Conservation (phyloP, 83 land plant genomes). For the Isoetes engelmannii region DNA sequence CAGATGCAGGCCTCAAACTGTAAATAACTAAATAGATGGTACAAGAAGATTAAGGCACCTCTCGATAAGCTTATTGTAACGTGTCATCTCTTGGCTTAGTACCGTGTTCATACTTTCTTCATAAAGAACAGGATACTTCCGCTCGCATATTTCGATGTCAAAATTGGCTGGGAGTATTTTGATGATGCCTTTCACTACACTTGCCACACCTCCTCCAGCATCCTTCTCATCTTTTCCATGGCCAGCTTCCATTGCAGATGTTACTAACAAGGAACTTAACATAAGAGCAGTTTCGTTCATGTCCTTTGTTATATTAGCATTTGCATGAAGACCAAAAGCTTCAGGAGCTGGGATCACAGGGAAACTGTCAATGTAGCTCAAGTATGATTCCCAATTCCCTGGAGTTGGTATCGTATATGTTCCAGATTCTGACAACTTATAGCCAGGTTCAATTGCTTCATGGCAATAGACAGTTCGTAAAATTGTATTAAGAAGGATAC, state of each 20-base stretch:
- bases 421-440: constrained; percentile 35
- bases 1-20: background rate
- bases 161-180: constrained; percentile 31
- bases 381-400: constrained; percentile 24
- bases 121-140: constrained; percentile 37
- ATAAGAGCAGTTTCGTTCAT: constrained; percentile 35
- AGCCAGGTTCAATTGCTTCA: constrained; percentile 29
- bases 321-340: constrained; percentile 39
- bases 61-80: constrained; percentile 39
- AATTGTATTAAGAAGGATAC: constrained; percentile 28
- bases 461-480: constrained; percentile 27
- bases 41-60: constrained; percentile 8
- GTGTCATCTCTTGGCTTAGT: constrained; percentile 44
- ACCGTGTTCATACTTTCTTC: constrained; percentile 47
- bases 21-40: background rate
- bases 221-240: constrained; percentile 11
- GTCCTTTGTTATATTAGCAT: constrained; percentile 42
- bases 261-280: constrained; percentile 25
- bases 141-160: constrained; percentile 40
- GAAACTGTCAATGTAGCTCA: constrained; percentile 22
- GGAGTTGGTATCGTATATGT: constrained; percentile 26
- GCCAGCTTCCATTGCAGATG: constrained; percentile 26
- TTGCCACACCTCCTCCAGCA: constrained; percentile 25
- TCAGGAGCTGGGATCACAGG: constrained; percentile 36
- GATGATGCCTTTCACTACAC: constrained; percentile 23